Conservation (phyloP, 768 basidiomycete species). For the Inosperma sp. region DNA sequence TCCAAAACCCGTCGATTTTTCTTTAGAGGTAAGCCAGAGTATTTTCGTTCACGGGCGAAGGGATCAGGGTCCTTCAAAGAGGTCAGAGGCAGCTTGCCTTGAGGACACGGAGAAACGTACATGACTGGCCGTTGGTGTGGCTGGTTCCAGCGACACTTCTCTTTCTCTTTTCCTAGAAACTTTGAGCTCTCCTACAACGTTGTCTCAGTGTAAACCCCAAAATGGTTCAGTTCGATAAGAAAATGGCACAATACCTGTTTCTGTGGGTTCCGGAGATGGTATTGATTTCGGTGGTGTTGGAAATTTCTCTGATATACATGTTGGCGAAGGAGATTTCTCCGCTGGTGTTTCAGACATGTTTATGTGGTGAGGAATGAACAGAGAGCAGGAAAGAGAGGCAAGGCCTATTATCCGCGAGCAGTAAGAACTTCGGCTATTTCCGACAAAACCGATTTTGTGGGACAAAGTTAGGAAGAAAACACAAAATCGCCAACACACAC, state of each 20-base stretch:
- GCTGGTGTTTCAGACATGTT: slow-evolving; percentile 24
- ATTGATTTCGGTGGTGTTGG: slow-evolving; percentile 34
- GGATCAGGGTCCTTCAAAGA: slow-evolving; percentile 39
- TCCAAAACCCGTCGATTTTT: slow-evolving; percentile 66
- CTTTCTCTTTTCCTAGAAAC: slow-evolving; percentile 70
- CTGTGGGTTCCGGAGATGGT: slow-evolving; percentile 43
- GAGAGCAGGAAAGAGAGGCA: slow-evolving; percentile 20
- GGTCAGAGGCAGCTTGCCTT: slow-evolving; percentile 8
- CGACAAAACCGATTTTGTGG: too few species aligned
- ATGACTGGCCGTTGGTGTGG: slow-evolving; percentile 42
- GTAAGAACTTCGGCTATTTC: slow-evolving; percentile 34
- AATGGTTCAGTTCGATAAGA: slow-evolving; percentile 10
- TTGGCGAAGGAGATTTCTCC: slow-evolving; percentile 13
- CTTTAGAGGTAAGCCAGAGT: slow-evolving; percentile 63
- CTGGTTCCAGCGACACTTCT: slow-evolving; percentile 73
- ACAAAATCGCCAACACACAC: too few species aligned
- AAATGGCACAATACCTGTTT: slow-evolving; percentile 36
- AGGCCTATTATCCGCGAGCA: slow-evolving; percentile 24
- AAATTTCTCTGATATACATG: neutral
- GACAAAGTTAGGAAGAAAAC: too few species aligned
- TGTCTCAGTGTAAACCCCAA: too few species aligned
- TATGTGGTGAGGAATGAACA: slow-evolving; percentile 21
- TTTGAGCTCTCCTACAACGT: slow-evolving; percentile 37
- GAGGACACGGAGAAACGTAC: slow-evolving; percentile 21
- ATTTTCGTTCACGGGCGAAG: slow-evolving; percentile 40